These are phyloP conservation scores for Camelina laxa DNA, from an alignment of 345 rosid genomes.

Conservation along the genomic window DNA sequence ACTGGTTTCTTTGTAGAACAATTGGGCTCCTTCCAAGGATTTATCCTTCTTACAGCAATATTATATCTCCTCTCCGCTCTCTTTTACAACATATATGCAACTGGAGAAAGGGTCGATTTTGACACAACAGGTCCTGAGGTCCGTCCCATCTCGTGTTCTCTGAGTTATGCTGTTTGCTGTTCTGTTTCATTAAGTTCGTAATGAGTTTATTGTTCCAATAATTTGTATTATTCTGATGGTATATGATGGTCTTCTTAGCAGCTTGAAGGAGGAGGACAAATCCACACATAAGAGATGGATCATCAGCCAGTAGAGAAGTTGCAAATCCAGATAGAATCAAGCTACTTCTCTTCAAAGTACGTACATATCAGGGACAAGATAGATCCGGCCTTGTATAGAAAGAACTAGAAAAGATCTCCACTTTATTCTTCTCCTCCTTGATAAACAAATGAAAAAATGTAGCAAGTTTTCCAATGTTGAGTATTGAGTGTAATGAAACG, in stretches of 20 bases:
- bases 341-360: slow-evolving; percentile 27
- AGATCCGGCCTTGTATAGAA: slow-evolving; percentile 29
- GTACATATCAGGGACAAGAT: slow-evolving; percentile 31
- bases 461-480: slow-evolving; percentile 8
- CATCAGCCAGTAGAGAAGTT: slow-evolving; percentile 31
- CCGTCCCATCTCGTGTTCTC: no score
- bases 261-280: slow-evolving; percentile 37
- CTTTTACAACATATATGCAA: slow-evolving; percentile 74
- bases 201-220: not conserved
- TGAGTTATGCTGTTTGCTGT: slow-evolving; percentile 6
- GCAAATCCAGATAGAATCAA: not conserved
- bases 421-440: slow-evolving; percentile 10
- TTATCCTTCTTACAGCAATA: slow-evolving; percentile 73
- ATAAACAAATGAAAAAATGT: slow-evolving; percentile 16
- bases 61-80: slow-evolving; percentile 74
- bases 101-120: slow-evolving; percentile 83
- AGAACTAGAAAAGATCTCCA: slow-evolving; percentile 17
- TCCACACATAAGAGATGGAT: slow-evolving; percentile 9
- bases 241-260: slow-evolving; percentile 14
- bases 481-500: slow-evolving; percentile 8
- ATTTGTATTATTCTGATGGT: slow-evolving; percentile 7
- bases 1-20: slow-evolving; percentile 90
- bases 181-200: not conserved
- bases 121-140: slow-evolving; percentile 61
- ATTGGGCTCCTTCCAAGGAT: slow-evolving; percentile 92